Evolutionary conservation across 805 yeast genomes (phyloP), one percentile per base, ranked within the genome.

Genomic region (Ogataea saltuana): DNA sequence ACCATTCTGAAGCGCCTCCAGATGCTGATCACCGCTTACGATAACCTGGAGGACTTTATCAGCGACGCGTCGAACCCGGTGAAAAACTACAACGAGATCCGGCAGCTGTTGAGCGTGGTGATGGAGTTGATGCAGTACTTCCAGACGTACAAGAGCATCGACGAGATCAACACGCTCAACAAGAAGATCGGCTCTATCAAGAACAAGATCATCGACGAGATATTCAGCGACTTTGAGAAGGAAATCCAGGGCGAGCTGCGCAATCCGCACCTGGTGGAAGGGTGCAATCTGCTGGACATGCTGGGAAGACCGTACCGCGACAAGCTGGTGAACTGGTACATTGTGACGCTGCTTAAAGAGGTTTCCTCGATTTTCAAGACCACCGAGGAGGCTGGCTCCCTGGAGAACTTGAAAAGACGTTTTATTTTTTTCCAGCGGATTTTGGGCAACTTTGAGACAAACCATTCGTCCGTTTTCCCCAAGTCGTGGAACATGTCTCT

Each of bases 371-470:
- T 93, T 9, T 93, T 93, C 65, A 76, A 80, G 41, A 72, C 81
- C 8, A 73, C 80, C 11, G 97, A 89, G 54, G 99, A 93, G 64
- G 99, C 99, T 0, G 97, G 97, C 1, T 84, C 95, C 4, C 67
- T 93, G 46, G 99, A 93, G 46, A 93, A 93, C 63, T 65, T 93
- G 39, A 75, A 80, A 22, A 70, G 97, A 52, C 70, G 99, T 37
- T 93, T 80, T 61, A 76, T 89, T 23, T 91, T 85, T 61, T 86
- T 88, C 64, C 82, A 83, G 51, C 81, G 85, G 51, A 75, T 87
- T 1, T 65, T 91, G 46, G 71, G 74, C 28, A 79, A 81, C 52
- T 63, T 63, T 37, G 81, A 80, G 46, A 61, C 77, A 1, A 72
- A 71, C 23, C 79, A 75, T 52, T 58, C 71, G 1, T 53, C 63